Conservation (phyloP, 352 stramenopile species). For the Phytophthora pluvialis region DNA sequence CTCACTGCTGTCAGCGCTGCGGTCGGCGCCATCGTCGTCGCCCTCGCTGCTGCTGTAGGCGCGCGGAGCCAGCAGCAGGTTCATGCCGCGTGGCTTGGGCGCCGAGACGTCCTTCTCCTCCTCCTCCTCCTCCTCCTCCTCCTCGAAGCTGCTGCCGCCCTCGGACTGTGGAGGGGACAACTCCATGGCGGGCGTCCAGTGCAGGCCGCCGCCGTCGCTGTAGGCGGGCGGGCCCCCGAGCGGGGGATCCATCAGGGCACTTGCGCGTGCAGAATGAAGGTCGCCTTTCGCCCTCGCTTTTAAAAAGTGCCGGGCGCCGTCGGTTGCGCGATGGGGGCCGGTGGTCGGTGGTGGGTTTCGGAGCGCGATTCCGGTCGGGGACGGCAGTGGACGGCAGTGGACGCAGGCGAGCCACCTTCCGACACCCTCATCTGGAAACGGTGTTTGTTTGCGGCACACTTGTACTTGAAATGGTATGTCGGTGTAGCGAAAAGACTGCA, state of each 20-base stretch:
- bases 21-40: constrained; percentile 13
- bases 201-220: not conserved
- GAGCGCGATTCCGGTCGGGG: too few relatives aligned
- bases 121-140: constrained; percentile 21
- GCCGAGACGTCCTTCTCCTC: constrained; percentile 9
- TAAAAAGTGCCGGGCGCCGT: not conserved
- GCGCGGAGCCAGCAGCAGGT: constrained; percentile 31
- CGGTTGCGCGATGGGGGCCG: too few relatives aligned
- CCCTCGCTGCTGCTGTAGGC: constrained; percentile 39
- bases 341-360: too few relatives aligned
- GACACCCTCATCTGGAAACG: too few relatives aligned
- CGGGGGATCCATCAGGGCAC: constrained; percentile 7
- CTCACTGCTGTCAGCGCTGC: constrained; percentile 12
- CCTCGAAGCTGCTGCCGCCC: constrained; percentile 19
- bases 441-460: too few relatives aligned
- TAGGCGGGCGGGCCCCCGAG: constrained; percentile 1
- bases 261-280: not conserved
- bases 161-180: constrained; percentile 19
- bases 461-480: too few relatives aligned
- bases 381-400: too few relatives aligned
- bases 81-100: constrained; percentile 14
- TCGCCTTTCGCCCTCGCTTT: constrained; percentile 11
- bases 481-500: too few relatives aligned
- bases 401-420: too few relatives aligned
- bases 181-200: constrained; percentile 27